Percentiles rank a stretch among this genome's conserved stretches.
These are phyloP conservation scores for Candida sonorensis DNA, from an alignment of 805 yeast genomes.

Conservation along the genomic window DNA sequence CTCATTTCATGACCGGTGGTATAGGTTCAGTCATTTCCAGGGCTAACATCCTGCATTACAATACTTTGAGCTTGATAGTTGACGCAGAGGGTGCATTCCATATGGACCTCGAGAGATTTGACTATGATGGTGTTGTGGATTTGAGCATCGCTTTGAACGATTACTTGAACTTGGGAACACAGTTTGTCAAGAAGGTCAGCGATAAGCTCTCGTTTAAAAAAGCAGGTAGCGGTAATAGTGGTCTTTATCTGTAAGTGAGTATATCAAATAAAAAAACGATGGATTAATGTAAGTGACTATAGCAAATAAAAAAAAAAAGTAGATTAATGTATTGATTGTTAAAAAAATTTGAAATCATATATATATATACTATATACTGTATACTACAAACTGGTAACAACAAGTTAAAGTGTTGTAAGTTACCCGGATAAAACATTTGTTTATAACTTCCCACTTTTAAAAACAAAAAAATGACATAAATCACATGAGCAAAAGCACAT, in stretches of 20 bases:
- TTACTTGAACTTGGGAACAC: conserved; percentile 5
- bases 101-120: conserved; percentile 38
- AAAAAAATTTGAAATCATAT: too few relatives aligned
- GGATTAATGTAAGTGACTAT: too few relatives aligned
- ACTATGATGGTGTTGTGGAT: conserved; percentile 34
- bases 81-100: conserved; percentile 42
- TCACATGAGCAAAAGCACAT: too few relatives aligned
- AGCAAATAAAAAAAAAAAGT: too few relatives aligned
- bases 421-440: too few relatives aligned
- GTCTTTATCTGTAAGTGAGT: conserved; percentile 15
- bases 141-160: conserved; percentile 15
- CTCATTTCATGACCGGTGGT: conserved; percentile 41
- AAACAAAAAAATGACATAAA: too few relatives aligned
- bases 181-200: conserved; percentile 5
- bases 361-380: too few relatives aligned
- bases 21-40: conserved; percentile 34
- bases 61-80: conserved; percentile 17
- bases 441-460: too few relatives aligned
- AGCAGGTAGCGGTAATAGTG: conserved; percentile 13
- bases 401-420: too few relatives aligned
- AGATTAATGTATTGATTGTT: too few relatives aligned
- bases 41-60: conserved; percentile 8
- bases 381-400: too few relatives aligned
- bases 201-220: conserved; percentile 8
- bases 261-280: too few relatives aligned